phyloP scores from a whole-genome alignment of 2,329 filamentous ascomycete genomes.

The Fusarium circinatum region DNA sequence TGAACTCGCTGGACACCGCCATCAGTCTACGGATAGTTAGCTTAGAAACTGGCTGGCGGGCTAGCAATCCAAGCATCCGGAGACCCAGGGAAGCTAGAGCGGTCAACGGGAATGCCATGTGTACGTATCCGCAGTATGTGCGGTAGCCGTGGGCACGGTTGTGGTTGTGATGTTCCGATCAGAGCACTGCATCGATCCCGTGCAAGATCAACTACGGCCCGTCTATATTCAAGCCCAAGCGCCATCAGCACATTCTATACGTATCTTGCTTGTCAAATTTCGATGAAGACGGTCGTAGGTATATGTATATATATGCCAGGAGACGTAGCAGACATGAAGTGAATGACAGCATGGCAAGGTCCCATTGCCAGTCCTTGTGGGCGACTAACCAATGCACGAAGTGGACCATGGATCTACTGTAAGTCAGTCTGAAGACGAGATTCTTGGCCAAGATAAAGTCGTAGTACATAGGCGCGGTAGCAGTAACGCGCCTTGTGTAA shows the following conservation, averaged over 20 bases:
- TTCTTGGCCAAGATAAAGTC: slow-evolving; percentile 10
- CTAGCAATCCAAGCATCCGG: slow-evolving; percentile 40
- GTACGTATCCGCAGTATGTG: slow-evolving; percentile 24
- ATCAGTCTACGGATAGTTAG: slow-evolving; percentile 30
- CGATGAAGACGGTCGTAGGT: slow-evolving; percentile 9
- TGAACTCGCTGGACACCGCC: slow-evolving; percentile 42
- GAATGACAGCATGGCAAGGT: slow-evolving; percentile 27
- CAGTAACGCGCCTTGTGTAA: slow-evolving; percentile 34
- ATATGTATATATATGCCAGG: slow-evolving; percentile 32
- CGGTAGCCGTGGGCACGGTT: slow-evolving; percentile 30
- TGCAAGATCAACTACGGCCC: slow-evolving; percentile 31
- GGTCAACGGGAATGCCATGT: slow-evolving; percentile 43
- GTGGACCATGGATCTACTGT: slow-evolving; percentile 34
- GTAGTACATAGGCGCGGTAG: slow-evolving; percentile 13
- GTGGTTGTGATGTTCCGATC: slow-evolving; percentile 20
- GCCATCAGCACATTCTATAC: slow-evolving; percentile 23
- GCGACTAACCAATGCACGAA: slow-evolving; percentile 33
- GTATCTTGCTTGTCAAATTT: slow-evolving; percentile 18
- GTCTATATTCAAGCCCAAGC: slow-evolving; percentile 33
- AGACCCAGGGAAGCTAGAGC: slow-evolving; percentile 38
- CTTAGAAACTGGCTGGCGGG: slow-evolving; percentile 38
- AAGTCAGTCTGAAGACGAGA: slow-evolving; percentile 29
- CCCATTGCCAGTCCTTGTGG: slow-evolving; percentile 21
- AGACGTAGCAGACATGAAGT: slow-evolving; percentile 26
- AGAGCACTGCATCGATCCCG: slow-evolving; percentile 33